Base-by-base conservation (phyloP, 2,329 filamentous ascomycete genomes). In the Alternaria novae-zelandiae region DNA sequence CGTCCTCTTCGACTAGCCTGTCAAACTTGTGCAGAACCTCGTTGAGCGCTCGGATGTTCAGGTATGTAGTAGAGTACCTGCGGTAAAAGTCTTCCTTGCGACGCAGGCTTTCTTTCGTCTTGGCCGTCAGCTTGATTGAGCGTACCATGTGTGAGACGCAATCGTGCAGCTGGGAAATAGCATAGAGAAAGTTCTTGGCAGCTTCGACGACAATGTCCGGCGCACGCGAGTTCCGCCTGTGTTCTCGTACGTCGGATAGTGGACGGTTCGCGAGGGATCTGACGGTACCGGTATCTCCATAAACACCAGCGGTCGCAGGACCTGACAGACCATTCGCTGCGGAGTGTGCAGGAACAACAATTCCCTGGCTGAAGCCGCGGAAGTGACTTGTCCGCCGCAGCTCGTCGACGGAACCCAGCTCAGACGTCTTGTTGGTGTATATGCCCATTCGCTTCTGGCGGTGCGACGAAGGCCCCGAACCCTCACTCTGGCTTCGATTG, bases 401-500 rank as follows among this genome's bases (percentile, higher is more conserved):
- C 71, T 88, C 86, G 61, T 87, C 83, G 30, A 88, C 78, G 2
- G 84, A 83, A 26, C 83, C 82, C 51, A 88, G 77, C 58, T 86
- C 87, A 11, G 83, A 84, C 21, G 84, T 84, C 71, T 88, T 87
- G 71, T 84, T 84, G 49, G 84, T 85, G 32, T 89, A 83, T 54
- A 89, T 84, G 23, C 87, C 88, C 84, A 89, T 88, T 17, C 88
- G 83, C 70, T 88, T 87, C 63, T 83, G 84, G 25, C 86, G 85
- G 28, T 82, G 77, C 74, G 83, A 82, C 76, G 86, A 74, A 80
- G 85, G 69, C 1, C 79, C 78, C 6, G 87, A 83, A 21, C 87
- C 87, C 75, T 90, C 88, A 65, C 88, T 90, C 64, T 89, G 86
- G 71, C 87, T 90, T 68, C 88, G 81, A 66, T 85, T 88, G 10